These are phyloP conservation scores for Lodderomyces parapsilosis DNA, from an alignment of 1,139 yeast species.

Conservation along the genomic window DNA sequence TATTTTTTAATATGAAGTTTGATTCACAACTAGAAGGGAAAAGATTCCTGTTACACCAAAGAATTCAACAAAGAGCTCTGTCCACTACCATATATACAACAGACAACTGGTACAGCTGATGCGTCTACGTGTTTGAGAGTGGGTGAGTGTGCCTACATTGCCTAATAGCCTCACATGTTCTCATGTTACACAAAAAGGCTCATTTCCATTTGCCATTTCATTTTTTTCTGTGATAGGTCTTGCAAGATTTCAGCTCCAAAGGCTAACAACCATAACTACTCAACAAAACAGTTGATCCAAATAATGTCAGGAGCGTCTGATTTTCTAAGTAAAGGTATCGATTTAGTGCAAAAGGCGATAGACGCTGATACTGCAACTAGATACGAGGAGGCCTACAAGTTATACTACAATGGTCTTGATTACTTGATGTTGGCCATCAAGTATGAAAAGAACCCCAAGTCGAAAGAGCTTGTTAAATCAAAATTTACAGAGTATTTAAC, in stretches of 20 bases:
- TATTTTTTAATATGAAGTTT: too few relatives aligned
- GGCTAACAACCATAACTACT: neutral
- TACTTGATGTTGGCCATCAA: conserved; percentile 94
- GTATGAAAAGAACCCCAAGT: conserved; percentile 88
- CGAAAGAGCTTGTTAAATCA: conserved; percentile 84
- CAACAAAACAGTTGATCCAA: neutral
- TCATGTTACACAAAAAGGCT: too few relatives aligned
- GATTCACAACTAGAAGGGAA: too few relatives aligned
- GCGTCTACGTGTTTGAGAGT: too few relatives aligned
- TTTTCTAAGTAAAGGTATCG: conserved; percentile 89
- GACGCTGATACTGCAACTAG: conserved; percentile 90
- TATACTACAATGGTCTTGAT: conserved; percentile 91
- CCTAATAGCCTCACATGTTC: too few relatives aligned
- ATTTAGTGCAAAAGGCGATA: conserved; percentile 89
- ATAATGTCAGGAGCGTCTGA: conserved; percentile 58
- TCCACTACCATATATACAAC: too few relatives aligned
- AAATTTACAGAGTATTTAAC: conserved; percentile 90
- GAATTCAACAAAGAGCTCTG: too few relatives aligned
- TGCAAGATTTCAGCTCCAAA: neutral
- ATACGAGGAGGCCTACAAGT: conserved; percentile 91
- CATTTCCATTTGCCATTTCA: too few relatives aligned
- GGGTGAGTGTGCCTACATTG: too few relatives aligned
- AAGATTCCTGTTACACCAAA: too few relatives aligned
- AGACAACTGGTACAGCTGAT: too few relatives aligned
- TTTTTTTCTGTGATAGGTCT: neutral